These are phyloP conservation scores for Populus davidiana DNA, from an alignment of 345 rosid genomes.

Conservation along the genomic window DNA sequence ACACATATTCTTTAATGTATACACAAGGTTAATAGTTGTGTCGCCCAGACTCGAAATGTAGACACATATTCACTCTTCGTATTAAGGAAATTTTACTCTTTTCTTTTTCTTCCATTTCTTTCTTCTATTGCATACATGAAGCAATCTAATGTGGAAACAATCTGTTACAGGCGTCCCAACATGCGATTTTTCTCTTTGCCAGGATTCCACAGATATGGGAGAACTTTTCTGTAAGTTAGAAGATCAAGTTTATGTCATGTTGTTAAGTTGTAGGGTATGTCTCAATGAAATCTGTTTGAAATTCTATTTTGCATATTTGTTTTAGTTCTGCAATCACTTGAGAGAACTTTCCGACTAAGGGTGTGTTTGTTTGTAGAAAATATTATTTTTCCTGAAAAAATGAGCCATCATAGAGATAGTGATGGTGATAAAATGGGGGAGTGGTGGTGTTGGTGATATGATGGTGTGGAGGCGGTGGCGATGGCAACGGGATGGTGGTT, in stretches of 20 bases:
- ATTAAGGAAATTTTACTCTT: neutral
- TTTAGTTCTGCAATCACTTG: neutral
- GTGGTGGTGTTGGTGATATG: no score
- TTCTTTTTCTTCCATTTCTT: neutral
- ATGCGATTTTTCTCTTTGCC: constrained; percentile 86
- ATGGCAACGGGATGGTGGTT: no score
- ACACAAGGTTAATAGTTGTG: no score
- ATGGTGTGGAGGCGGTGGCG: no score
- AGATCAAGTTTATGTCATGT: neutral
- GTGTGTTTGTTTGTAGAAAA: no score
- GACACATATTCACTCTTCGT: neutral
- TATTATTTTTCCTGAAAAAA: no score
- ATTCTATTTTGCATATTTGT: neutral
- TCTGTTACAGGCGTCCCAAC: constrained; percentile 81
- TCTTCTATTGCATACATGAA: neutral
- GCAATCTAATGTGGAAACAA: constrained; percentile 1
- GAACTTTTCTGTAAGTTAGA: constrained; percentile 66
- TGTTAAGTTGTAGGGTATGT: neutral
- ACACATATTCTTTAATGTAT: no score
- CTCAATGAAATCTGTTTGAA: neutral
- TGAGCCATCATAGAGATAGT: no score
- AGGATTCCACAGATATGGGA: constrained; percentile 94
- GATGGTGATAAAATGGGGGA: no score
- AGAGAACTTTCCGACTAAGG: neutral
- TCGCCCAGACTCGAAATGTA: no score